These are phyloP conservation scores for Conticribra guillardii DNA, from an alignment of 108 stramenopile genomes.

Conservation along the genomic window DNA sequence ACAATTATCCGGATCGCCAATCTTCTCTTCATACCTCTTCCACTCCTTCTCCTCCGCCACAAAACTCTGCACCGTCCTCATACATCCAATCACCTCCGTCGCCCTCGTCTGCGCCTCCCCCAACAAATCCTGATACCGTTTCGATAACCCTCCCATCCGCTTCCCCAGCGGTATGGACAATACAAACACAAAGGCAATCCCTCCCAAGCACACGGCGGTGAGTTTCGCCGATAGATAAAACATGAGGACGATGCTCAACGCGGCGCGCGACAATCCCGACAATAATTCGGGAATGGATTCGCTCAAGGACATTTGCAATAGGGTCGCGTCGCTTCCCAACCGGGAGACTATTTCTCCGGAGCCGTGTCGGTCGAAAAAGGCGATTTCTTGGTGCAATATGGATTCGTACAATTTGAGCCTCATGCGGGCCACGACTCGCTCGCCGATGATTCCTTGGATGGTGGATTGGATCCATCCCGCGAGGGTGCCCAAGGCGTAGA, in stretches of 20 bases:
- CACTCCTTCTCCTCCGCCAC: conserved; percentile 69
- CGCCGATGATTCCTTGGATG: conserved; percentile 63
- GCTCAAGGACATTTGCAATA: conserved; percentile 69
- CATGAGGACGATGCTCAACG: conserved; percentile 63
- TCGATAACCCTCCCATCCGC: conserved; percentile 47
- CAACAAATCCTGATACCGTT: neutral
- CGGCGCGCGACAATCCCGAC: conserved; percentile 47
- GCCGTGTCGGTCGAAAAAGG: conserved; percentile 81
- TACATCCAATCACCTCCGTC: conserved; percentile 52
- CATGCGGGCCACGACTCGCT: conserved; percentile 77
- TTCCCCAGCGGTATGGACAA: conserved; percentile 58
- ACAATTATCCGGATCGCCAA: conserved; percentile 59
- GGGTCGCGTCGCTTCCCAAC: conserved; percentile 66
- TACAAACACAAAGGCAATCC: conserved; percentile 56
- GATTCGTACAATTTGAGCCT: conserved; percentile 57
- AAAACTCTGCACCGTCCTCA: conserved; percentile 85
- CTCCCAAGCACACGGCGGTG: conserved; percentile 62
- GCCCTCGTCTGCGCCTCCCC: neutral
- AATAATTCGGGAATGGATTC: conserved; percentile 59
- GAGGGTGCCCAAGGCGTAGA: conserved; percentile 31
- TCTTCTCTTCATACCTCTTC: conserved; percentile 50
- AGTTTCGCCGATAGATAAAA: conserved; percentile 69
- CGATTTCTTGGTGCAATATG: conserved; percentile 79
- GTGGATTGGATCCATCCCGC: conserved; percentile 53
- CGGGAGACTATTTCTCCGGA: conserved; percentile 80